Evolutionary conservation across 1,284 basidiomycete species (phyloP).

Genomic region (Irpex sp.): DNA sequence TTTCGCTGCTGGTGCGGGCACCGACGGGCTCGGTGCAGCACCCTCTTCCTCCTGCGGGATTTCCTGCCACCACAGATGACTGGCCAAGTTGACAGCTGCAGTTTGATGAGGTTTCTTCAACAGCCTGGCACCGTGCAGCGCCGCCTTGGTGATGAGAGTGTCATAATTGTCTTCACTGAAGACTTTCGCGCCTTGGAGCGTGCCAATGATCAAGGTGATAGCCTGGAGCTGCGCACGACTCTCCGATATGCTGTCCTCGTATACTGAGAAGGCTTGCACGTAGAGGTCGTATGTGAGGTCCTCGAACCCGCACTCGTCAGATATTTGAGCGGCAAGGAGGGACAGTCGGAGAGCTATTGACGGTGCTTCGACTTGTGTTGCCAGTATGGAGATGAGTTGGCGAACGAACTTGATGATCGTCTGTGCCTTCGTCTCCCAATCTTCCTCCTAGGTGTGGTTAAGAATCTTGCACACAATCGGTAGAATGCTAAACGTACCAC

Average conservation of each 20-base stretch:
- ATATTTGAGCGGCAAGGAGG: constrained; percentile 90
- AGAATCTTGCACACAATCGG: neutral
- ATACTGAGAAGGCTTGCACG: constrained; percentile 93
- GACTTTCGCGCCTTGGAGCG: constrained; percentile 79
- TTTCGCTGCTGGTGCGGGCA: constrained; percentile 22
- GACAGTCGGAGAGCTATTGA: constrained; percentile 87
- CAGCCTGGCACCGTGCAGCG: constrained; percentile 88
- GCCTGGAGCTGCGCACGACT: constrained; percentile 90
- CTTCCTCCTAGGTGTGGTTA: constrained; percentile 53
- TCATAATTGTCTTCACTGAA: constrained; percentile 93
- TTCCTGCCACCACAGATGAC: constrained; percentile 97
- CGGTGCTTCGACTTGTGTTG: constrained; percentile 88
- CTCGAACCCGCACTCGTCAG: constrained; percentile 90
- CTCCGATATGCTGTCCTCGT: constrained; percentile 94
- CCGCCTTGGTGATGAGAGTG: constrained; percentile 93
- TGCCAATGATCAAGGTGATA: constrained; percentile 88
- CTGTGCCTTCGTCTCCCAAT: constrained; percentile 81
- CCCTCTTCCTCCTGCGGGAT: constrained; percentile 37
- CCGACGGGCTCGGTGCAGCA: constrained; percentile 5
- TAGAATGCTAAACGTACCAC: constrained; percentile 34
- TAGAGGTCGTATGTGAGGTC: constrained; percentile 95
- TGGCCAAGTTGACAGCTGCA: constrained; percentile 89
- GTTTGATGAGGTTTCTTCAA: constrained; percentile 97
- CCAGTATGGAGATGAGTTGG: constrained; percentile 87
- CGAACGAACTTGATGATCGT: constrained; percentile 89